A percentile compares a stretch with the other conserved stretches of the same genome.
phyloP scores from a whole-genome alignment of 331 rosid genomes.

The Quercus phellos region DNA sequence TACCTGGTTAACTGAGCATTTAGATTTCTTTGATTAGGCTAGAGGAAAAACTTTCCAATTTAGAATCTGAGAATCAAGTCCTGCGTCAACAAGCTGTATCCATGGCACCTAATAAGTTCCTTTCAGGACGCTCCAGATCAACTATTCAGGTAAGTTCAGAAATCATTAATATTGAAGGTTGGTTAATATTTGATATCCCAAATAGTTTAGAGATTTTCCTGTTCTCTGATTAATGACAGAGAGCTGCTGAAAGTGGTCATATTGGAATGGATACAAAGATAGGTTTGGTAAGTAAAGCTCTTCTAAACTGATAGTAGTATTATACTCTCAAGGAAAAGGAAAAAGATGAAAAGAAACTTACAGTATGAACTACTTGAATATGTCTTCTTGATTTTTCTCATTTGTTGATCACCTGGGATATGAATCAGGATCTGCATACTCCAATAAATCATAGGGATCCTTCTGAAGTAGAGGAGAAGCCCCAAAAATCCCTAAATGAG shows the following conservation, averaged over 20 bases:
- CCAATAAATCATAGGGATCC: conserved; percentile 62
- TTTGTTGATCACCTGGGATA: conserved; percentile 14
- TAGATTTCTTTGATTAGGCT: conserved; percentile 53
- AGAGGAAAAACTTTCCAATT: conserved; percentile 76
- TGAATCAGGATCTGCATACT: conserved; percentile 62
- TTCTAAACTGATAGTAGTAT: neutral
- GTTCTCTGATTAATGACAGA: conserved; percentile 40
- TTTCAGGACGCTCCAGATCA: conserved; percentile 75
- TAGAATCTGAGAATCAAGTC: conserved; percentile 85
- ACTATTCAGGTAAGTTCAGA: conserved; percentile 54
- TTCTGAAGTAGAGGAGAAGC: conserved; percentile 68
- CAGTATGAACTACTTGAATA: neutral
- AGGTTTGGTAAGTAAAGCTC: conserved; percentile 41
- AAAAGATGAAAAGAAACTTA: neutral
- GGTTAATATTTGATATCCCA: conserved; percentile 7
- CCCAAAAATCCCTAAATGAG: conserved; percentile 82
- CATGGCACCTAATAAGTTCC: conserved; percentile 83
- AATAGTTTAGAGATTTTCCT: conserved; percentile 17
- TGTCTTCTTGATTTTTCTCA: neutral
- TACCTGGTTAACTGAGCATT: conserved; percentile 29
- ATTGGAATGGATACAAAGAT: conserved; percentile 45
- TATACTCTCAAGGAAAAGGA: neutral
- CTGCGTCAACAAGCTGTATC: conserved; percentile 89
- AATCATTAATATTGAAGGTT: conserved; percentile 4
- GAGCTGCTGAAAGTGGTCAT: conserved; percentile 58